Conservation (phyloP, 805 yeast genomes). For the Wickerhamiella nectarea region DNA sequence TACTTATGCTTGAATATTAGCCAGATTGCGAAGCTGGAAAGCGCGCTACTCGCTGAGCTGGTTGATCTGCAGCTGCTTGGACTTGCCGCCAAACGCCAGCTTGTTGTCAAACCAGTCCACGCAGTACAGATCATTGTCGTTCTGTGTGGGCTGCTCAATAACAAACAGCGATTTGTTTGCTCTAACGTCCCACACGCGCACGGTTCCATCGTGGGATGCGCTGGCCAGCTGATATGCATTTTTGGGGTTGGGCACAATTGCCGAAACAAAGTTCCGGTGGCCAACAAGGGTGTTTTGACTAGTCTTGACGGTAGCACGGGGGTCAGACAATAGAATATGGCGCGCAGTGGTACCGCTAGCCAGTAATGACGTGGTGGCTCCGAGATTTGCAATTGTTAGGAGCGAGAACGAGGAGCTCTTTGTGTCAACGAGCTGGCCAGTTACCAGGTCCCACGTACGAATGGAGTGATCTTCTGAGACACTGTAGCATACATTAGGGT, state of each 20-base stretch:
- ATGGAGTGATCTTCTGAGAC: conserved; percentile 92
- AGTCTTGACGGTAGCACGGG: conserved; percentile 51
- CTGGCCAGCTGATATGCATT: conserved; percentile 74
- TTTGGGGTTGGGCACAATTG: conserved; percentile 58
- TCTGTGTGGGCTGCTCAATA: conserved; percentile 44
- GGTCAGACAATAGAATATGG: conserved; percentile 88
- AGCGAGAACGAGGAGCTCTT: conserved; percentile 76
- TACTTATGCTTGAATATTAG: no score
- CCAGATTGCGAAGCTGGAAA: no score
- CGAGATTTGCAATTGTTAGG: conserved; percentile 57
- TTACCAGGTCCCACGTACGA: conserved; percentile 91
- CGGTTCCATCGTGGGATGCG: conserved; percentile 94
- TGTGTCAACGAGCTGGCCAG: conserved; percentile 74
- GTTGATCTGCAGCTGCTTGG: conserved; percentile 82
- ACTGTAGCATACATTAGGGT: conserved; percentile 75
- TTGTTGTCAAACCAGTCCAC: conserved; percentile 79
- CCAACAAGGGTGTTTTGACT: conserved; percentile 66
- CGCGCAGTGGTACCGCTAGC: conserved; percentile 98
- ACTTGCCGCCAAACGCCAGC: conserved; percentile 86
- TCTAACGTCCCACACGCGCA: conserved; percentile 89
- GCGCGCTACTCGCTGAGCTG: conserved; percentile 24
- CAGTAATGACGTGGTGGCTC: conserved; percentile 46
- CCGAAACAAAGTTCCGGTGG: conserved; percentile 81
- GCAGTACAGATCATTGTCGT: conserved; percentile 55
- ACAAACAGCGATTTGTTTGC: conserved; percentile 72